phyloP scores from a whole-genome alignment of 352 stramenopile genomes.

The Phytopythium delawarense region DNA sequence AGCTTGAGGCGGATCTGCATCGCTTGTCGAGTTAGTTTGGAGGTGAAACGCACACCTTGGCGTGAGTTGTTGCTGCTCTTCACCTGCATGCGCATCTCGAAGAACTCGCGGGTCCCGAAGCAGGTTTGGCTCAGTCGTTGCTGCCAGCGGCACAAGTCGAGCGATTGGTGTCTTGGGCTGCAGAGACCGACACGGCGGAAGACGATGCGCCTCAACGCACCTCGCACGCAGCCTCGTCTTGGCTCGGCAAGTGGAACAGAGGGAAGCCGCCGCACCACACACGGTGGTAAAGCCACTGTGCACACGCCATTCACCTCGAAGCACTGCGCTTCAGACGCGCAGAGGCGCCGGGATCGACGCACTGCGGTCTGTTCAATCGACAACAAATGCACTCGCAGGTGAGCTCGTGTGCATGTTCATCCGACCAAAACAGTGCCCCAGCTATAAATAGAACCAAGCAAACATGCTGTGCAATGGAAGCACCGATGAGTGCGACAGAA shows the following conservation, averaged over 20 bases:
- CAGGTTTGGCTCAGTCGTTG: conserved; percentile 28
- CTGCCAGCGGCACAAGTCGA: conserved; percentile 7
- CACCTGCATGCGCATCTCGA: conserved; percentile 36
- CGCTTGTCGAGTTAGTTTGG: background rate
- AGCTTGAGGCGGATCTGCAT: conserved; percentile 46
- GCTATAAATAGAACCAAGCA: background rate
- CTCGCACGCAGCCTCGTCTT: conserved; percentile 26
- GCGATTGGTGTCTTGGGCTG: background rate
- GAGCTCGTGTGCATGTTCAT: background rate
- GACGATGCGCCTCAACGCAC: conserved; percentile 10
- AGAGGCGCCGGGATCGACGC: background rate
- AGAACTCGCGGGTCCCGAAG: conserved; percentile 32
- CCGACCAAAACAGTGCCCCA: background rate
- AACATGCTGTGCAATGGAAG: background rate
- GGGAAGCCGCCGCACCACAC: conserved; percentile 51
- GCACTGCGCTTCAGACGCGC: background rate
- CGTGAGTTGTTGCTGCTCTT: background rate
- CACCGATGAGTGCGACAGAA: background rate
- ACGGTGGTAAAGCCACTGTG: conserved; percentile 28
- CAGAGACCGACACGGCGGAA: background rate
- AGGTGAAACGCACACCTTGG: background rate
- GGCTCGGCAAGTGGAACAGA: conserved; percentile 25
- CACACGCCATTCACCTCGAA: conserved; percentile 20
- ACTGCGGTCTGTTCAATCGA: background rate
- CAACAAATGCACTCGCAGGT: background rate